Evolutionary conservation across 306 rosid species (phyloP), one percentile per base, ranked within the genome.

Genomic region (Medicago lupulina): DNA sequence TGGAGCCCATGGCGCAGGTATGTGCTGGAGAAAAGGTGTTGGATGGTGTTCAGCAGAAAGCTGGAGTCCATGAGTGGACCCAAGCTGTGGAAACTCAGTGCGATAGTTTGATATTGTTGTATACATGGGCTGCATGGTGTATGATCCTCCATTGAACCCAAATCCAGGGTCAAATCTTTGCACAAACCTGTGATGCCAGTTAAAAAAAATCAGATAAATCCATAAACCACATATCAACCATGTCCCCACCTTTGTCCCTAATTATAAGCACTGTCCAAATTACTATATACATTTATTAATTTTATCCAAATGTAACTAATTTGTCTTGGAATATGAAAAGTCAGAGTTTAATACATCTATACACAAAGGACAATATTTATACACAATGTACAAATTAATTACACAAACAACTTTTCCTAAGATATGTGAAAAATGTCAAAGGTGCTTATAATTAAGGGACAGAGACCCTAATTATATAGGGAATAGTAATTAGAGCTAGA

Each of bases 161-260:
- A 92, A 92, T 49, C 98, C 97, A 70, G 96, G 97, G 80, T 92
- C 98, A 55, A 87, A 90, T 85, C 97, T 92, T 83, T 95, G 98
- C 89, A 89, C 57, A 75, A 92, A 95, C 93, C 98, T 94, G 87
- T 63, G 17, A 75, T 46, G 61, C 39, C 73, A 66, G 63, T 76
- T 76, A 63, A 34, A 67, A 67, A 43, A 41, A 47, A 61, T 28
- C 21, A 61, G 43, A 61, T 31, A 14, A 61, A 31, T 61, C 18
- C 19, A 61, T 31, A 31, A 31, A 61, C 50, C 44, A 81, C 43
- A 67, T 18, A 51, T 40, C 25, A 60, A 31, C 28, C 67, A 50
- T 41, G 49, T 43, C 39, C 16, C 46, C 17, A 23, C 51, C 16
- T 46, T 1, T 13, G 15, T 46, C 16, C 51, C 7, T 4, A 13